Evolutionary conservation across 768 basidiomycete genomes (phyloP), one percentile per base, ranked within the genome.

Genomic region (Panaeolus papilionaceus): DNA sequence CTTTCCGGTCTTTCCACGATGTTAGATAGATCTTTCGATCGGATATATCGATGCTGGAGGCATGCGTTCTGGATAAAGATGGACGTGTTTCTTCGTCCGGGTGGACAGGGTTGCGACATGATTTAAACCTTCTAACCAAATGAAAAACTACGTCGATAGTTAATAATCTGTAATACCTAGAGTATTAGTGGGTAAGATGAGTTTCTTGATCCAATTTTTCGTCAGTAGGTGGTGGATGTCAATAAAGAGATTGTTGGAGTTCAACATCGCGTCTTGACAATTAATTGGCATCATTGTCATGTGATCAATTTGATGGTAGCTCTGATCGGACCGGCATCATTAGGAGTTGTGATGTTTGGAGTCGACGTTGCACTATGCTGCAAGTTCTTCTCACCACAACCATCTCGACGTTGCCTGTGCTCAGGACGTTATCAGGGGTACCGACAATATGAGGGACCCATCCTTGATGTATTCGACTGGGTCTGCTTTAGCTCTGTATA

Each of bases 1-100:
- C 97, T 88, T 75, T 98, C 93, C 0, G 96, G 96, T 10, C 94
- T 85, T 75, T 99, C 97, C n/a, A 96, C 88, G 64, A 98, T 90
- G 54, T 83, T 81, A 1, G 92, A 93, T 0, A 83, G 82, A 72
- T 94, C 91, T 62, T 86, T 84, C 16, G 89, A 88, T 16, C 96
- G 90, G 64, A 96, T 94, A 73, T 89, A 97, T 61, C 81, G 85
- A 74, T 95, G 93, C 67, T 87, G 81, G 18, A 89, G 82, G 74
- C 93, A 94, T 16, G 87, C 85, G 66, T 92, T 89, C 77, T 95
- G 94, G 12, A 94, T 74, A 70, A 85, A 86, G 45, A 86, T 76
- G 2, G 76, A 78, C 9, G 76, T 62, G 6, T 49, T 66, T 61
- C 51, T 65, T 28, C 11, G 42, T 3, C 28, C 23, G 23, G 20